Evolutionary conservation across 2,329 filamentous ascomycete species (phyloP).

Genomic region (Lasiodiplodia theobromae): DNA sequence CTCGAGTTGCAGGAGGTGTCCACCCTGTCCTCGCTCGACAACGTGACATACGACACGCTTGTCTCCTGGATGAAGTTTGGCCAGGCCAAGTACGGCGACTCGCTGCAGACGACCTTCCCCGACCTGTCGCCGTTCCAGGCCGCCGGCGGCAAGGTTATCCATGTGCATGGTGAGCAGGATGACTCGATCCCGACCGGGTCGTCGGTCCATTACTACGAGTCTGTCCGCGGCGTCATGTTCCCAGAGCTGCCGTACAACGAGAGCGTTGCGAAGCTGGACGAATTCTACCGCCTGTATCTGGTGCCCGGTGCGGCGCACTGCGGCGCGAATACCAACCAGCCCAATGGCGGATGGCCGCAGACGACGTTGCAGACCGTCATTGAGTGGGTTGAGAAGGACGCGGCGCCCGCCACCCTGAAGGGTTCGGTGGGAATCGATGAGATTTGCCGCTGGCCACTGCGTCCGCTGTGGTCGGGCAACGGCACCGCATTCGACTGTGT

Average conservation of each 20-base stretch:
- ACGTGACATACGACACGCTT: conserved; percentile 64
- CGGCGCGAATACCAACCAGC: conserved; percentile 30
- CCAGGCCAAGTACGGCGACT: conserved; percentile 56
- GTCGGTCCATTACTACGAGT: conserved; percentile 63
- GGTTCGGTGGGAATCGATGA: conserved; percentile 44
- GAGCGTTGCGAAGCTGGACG: conserved; percentile 51
- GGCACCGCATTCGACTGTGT: conserved; percentile 39
- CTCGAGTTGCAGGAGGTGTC: conserved; percentile 39
- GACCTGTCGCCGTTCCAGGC: conserved; percentile 60
- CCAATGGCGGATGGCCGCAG: conserved; percentile 30
- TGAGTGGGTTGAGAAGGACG: conserved; percentile 33
- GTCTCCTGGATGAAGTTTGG: conserved; percentile 62
- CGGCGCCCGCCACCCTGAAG: conserved; percentile 46
- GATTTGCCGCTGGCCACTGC: conserved; percentile 51
- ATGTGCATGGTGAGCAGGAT: conserved; percentile 65
- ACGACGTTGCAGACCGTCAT: conserved; percentile 29
- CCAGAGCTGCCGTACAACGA: conserved; percentile 48
- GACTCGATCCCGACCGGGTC: conserved; percentile 60
- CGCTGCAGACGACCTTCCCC: conserved; percentile 61
- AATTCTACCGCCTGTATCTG: conserved; percentile 64
- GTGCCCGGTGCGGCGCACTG: conserved; percentile 64
- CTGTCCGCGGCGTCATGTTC: conserved; percentile 61
- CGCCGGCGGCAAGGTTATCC: conserved; percentile 63
- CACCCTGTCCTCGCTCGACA: conserved; percentile 30
- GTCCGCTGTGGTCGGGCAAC: conserved; percentile 40